These are phyloP conservation scores for Hymenoscyphus scutula DNA, from an alignment of 2,329 filamentous ascomycete species.

Conservation along the genomic window DNA sequence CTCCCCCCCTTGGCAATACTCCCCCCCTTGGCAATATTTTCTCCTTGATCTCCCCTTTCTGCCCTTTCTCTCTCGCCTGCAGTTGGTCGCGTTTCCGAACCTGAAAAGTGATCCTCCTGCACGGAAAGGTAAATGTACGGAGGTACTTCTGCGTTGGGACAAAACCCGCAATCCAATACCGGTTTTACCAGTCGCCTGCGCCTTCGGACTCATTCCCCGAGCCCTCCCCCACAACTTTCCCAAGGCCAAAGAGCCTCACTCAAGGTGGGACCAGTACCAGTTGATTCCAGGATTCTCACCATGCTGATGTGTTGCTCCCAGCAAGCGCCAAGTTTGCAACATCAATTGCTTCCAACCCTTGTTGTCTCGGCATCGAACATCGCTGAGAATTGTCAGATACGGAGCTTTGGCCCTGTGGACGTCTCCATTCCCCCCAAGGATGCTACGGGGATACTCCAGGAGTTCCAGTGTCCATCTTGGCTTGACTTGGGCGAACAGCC, in stretches of 20 bases:
- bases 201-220: neutral
- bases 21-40: neutral
- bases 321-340: slow-evolving; percentile 9
- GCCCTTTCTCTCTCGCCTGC: neutral
- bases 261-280: too few relatives aligned
- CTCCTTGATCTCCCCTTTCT: neutral
- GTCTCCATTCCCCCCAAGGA: too few relatives aligned
- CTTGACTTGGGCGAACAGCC: neutral
- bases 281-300: neutral
- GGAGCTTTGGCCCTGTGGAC: too few relatives aligned
- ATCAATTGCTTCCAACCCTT: slow-evolving; percentile 1
- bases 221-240: neutral
- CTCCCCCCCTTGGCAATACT: slow-evolving; percentile 2
- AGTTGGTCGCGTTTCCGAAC: neutral
- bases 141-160: neutral
- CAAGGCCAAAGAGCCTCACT: neutral
- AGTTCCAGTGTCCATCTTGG: neutral
- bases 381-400: too few relatives aligned
- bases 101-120: neutral
- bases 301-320: neutral
- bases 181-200: neutral
- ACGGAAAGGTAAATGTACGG: neutral
- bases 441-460: neutral
- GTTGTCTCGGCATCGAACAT: neutral
- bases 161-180: neutral